Base-by-base conservation (phyloP, 2,329 filamentous ascomycete species). In the Metarhizium humberi region DNA sequence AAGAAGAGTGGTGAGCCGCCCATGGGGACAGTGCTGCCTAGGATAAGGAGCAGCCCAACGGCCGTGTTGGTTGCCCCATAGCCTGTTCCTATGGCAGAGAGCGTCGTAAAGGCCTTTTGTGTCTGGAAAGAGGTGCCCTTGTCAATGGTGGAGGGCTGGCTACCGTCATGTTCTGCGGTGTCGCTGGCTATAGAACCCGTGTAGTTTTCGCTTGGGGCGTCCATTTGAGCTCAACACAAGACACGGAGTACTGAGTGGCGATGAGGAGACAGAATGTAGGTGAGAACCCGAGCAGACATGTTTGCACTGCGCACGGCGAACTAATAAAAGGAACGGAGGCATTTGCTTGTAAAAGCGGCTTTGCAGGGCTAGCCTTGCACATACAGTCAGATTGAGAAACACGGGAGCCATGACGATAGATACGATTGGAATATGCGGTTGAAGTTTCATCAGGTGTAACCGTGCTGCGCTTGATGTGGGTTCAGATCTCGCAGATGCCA, bases 101-200 rank as follows among this genome's bases (percentile, higher is more conserved):
- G 55, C 0, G 62, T 66, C 2, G 55, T 65, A 57, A 67, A 59
- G 50, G 43, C 66, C 71, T 53, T 78, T 20, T 20, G 16, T 10
- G 42, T 45, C n/a, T 45, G 10, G 18, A 45, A 45, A 8, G 42
- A 14, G 10, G 38, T 16, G 14, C 14, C 11, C 14, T 40, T 16
- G 38, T 40, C 2, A 16, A 16, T 16, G 13, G 13, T 11, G 11
- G 38, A 40, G 13, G 38, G 38, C 10, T 40, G 10, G 38, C 38
- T 16, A 40, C 10, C 38, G 38, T n/a, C 38, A 40, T 40, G 11
- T 14, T 11, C 16, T 18, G n/a, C 18, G 2, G 6, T 6, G n/a
- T 20, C 42, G 42, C 16, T 45, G 6, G n/a, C 25, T 10, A 40
- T 14, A 16, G 42, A 45, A 6, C n/a, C 20, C n/a, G 6, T 11